A percentile compares a stretch with the other conserved stretches of the same genome.
Evolutionary conservation across 441 rosid species (phyloP).

Genomic region (Gossypium aridum): DNA sequence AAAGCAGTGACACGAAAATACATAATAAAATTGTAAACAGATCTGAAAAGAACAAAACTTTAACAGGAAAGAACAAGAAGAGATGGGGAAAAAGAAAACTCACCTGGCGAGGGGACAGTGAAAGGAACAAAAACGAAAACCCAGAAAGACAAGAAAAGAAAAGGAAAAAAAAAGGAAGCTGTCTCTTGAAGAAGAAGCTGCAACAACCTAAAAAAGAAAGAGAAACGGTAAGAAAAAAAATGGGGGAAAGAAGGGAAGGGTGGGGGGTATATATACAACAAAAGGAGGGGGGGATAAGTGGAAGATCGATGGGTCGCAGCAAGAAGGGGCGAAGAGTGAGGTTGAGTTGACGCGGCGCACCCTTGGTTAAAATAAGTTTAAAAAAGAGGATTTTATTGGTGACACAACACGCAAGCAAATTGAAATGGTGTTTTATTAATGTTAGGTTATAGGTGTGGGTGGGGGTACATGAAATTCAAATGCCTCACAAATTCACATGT

Average conservation of each 20-base stretch:
- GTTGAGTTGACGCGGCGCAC: slow-evolving; percentile 7
- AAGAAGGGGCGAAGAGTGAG: neutral
- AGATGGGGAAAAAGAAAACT: neutral
- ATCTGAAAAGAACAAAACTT: neutral
- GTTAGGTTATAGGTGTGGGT: neutral
- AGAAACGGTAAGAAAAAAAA: neutral
- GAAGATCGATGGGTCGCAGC: neutral
- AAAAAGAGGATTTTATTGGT: neutral
- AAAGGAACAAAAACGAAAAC: neutral
- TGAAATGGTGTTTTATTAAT: neutral
- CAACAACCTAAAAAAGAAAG: neutral
- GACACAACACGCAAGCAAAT: neutral
- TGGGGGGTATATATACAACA: slow-evolving; percentile 22
- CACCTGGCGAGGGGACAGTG: slow-evolving; percentile 7
- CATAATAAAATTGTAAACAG: neutral
- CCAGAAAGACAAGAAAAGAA: neutral
- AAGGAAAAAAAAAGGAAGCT: no score
- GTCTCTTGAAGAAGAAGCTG: slow-evolving; percentile 1
- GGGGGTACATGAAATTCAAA: neutral
- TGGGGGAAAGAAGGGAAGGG: slow-evolving; percentile 6
- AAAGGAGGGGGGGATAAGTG: neutral
- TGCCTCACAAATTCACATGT: neutral
- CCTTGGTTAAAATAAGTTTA: neutral
- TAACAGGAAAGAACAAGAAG: neutral
- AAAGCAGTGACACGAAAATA: neutral